Conservation (phyloP, 257 asterid genomes). For the Solanum pinnatisectum region DNA sequence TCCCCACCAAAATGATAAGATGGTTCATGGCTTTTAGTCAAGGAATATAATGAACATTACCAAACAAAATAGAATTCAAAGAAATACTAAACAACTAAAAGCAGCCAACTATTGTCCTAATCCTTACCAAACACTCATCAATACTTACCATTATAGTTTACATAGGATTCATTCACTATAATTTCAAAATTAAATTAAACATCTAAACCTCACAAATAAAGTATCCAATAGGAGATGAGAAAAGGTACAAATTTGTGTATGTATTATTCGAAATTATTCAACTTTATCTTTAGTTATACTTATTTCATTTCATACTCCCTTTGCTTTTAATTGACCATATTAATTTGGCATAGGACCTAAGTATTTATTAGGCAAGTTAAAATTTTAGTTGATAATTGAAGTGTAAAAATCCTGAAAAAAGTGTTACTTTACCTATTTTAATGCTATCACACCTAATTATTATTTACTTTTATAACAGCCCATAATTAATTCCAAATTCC, state of each 20-base stretch:
- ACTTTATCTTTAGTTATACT: background rate
- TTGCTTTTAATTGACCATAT: background rate
- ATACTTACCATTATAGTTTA: background rate
- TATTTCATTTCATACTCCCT: background rate
- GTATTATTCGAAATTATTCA: background rate
- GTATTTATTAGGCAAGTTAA: too few species aligned
- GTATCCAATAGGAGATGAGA: background rate
- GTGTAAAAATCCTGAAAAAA: background rate
- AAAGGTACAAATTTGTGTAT: background rate
- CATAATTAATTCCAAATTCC: background rate
- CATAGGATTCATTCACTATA: background rate
- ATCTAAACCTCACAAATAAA: background rate
- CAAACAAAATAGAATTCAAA: background rate
- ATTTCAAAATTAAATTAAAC: background rate
- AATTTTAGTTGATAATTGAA: too few species aligned
- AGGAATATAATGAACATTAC: background rate
- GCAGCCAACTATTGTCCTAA: background rate
- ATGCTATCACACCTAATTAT: background rate
- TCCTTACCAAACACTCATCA: background rate
- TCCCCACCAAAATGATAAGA: background rate
- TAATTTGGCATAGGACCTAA: too few species aligned
- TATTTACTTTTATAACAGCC: background rate
- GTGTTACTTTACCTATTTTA: background rate
- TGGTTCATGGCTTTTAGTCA: background rate
- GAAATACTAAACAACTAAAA: background rate